A percentile compares a stretch with the other conserved stretches of the same genome.
phyloP scores from a whole-genome alignment of 2,329 filamentous ascomycete species.

The Emergomyces africanus region DNA sequence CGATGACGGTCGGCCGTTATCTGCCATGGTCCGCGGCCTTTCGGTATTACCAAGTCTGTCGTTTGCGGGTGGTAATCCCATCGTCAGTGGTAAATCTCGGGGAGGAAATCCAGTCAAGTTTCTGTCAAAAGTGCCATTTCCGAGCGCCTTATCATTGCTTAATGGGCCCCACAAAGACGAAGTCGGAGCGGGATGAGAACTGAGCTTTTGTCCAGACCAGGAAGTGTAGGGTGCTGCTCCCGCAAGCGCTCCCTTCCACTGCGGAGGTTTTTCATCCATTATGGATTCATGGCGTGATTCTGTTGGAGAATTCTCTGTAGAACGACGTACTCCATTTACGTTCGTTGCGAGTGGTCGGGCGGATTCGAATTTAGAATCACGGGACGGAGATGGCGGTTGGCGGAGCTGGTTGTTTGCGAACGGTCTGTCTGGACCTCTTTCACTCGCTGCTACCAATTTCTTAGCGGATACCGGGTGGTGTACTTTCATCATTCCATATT shows the following conservation, averaged over 20 bases:
- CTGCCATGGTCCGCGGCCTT: constrained; percentile 19
- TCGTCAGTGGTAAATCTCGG: constrained; percentile 29
- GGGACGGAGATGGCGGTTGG: constrained; percentile 20
- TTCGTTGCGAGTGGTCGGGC: constrained; percentile 10
- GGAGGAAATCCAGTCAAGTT: constrained; percentile 36
- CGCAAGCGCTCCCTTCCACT: constrained; percentile 28
- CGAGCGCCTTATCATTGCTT: constrained; percentile 43
- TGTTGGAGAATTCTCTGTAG: constrained; percentile 12
- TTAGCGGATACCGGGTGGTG: constrained; percentile 44
- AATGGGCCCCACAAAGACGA: constrained; percentile 48
- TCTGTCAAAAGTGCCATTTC: constrained; percentile 51
- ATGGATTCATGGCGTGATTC: constrained; percentile 14
- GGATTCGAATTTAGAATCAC: constrained; percentile 18
- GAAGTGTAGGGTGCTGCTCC: constrained; percentile 25
- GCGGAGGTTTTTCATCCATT: constrained; percentile 22
- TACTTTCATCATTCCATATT: constrained; percentile 51
- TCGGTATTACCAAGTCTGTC: constrained; percentile 12
- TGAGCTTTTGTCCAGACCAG: constrained; percentile 26
- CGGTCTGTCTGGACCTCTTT: constrained; percentile 24
- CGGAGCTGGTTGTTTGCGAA: constrained; percentile 14
- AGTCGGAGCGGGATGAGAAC: constrained; percentile 20
- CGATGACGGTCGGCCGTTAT: constrained; percentile 20
- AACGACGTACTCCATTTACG: constrained; percentile 20
- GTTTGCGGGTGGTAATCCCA: constrained; percentile 16
- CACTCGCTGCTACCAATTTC: constrained; percentile 27